Evolutionary conservation across 139 green algal genomes (phyloP).

Genomic region (Ostreobium quekettii): DNA sequence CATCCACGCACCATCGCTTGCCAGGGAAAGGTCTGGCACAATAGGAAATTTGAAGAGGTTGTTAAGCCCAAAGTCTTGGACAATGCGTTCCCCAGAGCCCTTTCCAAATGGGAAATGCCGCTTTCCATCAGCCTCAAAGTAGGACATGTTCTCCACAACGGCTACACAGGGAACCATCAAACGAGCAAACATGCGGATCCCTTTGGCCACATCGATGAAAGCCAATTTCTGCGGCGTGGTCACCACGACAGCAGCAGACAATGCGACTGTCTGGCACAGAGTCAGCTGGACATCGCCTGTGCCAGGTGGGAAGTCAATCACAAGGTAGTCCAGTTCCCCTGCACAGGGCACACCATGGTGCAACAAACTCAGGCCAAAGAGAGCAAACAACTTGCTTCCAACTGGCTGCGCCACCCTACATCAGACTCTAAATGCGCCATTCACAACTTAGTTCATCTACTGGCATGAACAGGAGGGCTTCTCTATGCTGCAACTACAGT

Average conservation of each 20-base stretch:
- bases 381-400: no score
- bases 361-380: no score
- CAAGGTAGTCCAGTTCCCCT: constrained; percentile 94
- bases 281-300: constrained; percentile 99
- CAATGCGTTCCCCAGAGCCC: constrained; percentile 63
- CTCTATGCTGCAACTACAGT: no score
- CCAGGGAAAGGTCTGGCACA: constrained; percentile 71
- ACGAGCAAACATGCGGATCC: constrained; percentile 95
- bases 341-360: no score
- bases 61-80: constrained; percentile 84
- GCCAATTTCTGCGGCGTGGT: constrained; percentile 96
- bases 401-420: no score
- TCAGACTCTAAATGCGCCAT: no score
- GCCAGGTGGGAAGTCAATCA: constrained; percentile 95
- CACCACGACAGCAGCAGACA: constrained; percentile 95
- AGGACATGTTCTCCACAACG: constrained; percentile 99
- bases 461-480: no score
- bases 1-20: constrained; percentile 82
- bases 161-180: constrained; percentile 88
- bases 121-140: constrained; percentile 87
- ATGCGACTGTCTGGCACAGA: constrained; percentile 78
- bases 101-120: constrained; percentile 80
- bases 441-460: no score
- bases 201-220: constrained; percentile 98
- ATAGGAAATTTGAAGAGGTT: constrained; percentile 93